phyloP scores from a whole-genome alignment of 306 rosid genomes.

The Medicago ruthenica region DNA sequence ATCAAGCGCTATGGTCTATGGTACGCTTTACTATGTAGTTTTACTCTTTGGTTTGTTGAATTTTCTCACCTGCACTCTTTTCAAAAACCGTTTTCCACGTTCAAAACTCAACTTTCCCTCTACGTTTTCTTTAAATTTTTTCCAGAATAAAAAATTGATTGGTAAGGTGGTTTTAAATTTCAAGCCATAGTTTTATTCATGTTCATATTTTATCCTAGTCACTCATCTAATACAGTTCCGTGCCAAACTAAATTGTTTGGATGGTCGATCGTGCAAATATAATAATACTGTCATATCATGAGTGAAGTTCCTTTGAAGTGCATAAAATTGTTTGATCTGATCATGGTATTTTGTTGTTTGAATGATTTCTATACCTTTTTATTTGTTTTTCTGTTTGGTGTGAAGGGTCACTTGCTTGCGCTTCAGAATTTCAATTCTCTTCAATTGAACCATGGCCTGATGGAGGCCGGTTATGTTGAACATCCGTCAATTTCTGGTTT shows the following conservation, averaged over 20 bases:
- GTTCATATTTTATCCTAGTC: conserved; percentile 1
- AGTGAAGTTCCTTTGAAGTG: conserved; percentile 22
- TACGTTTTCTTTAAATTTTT: not conserved
- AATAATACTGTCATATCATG: conserved; percentile 8
- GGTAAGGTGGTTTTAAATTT: not conserved
- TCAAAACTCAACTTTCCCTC: not conserved
- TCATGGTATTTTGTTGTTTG: conserved; percentile 14
- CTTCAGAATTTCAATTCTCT: conserved; percentile 68
- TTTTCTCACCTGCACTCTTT: conserved; percentile 5
- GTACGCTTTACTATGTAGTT: not conserved
- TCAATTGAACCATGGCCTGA: conserved; percentile 80
- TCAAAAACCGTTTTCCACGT: not conserved
- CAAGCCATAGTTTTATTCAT: not conserved
- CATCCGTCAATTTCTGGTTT: conserved; percentile 55
- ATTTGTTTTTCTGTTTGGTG: conserved; percentile 37
- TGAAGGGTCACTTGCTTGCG: conserved; percentile 88
- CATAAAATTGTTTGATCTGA: conserved; percentile 5
- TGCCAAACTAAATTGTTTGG: not conserved
- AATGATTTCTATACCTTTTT: conserved; percentile 12
- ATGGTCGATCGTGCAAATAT: not conserved
- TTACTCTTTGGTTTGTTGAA: not conserved
- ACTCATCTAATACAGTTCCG: not conserved
- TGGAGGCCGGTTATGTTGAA: conserved; percentile 84
- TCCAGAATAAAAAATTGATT: not conserved
- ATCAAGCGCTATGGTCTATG: conserved; percentile 13